Evolutionary conservation across 805 yeast genomes (phyloP).

Genomic region (Saturnispora galanensis): DNA sequence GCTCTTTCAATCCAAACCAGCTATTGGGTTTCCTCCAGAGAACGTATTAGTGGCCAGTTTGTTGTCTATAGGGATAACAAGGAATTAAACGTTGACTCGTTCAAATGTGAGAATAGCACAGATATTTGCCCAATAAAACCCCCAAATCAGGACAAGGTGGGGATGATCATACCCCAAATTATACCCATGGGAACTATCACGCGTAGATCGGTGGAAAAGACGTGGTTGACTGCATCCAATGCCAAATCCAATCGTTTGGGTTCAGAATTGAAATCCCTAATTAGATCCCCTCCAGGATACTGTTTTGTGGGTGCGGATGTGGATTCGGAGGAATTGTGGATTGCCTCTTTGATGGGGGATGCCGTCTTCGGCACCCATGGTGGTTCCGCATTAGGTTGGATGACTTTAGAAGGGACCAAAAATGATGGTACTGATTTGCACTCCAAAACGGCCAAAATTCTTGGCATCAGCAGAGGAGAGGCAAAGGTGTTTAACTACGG

Average conservation of each 20-base stretch:
- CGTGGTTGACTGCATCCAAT: constrained; percentile 97
- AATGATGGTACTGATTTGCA: constrained; percentile 88
- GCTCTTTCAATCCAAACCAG: constrained; percentile 70
- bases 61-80: constrained; percentile 43
- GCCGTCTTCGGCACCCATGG: constrained; percentile 85
- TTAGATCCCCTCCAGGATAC: constrained; percentile 82
- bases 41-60: constrained; percentile 75
- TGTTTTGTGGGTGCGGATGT: constrained; percentile 97
- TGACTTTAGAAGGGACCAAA: constrained; percentile 96
- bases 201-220: constrained; percentile 90
- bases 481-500: constrained; percentile 97
- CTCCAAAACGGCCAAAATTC: constrained; percentile 81
- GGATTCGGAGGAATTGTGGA: constrained; percentile 97
- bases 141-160: constrained; percentile 28
- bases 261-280: constrained; percentile 81
- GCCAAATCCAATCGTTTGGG: constrained; percentile 82
- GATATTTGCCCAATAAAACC: constrained; percentile 5
- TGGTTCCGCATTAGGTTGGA: constrained; percentile 96
- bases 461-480: constrained; percentile 83
- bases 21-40: constrained; percentile 89
- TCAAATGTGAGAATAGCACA: constrained; percentile 11
- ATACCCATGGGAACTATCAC: constrained; percentile 96
- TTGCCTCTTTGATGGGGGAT: constrained; percentile 91
- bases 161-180: constrained; percentile 75
- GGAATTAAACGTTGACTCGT: background rate